Base-by-base conservation (phyloP, 192 early-diverging fungal species). In the Allomyces javanicus region DNA sequence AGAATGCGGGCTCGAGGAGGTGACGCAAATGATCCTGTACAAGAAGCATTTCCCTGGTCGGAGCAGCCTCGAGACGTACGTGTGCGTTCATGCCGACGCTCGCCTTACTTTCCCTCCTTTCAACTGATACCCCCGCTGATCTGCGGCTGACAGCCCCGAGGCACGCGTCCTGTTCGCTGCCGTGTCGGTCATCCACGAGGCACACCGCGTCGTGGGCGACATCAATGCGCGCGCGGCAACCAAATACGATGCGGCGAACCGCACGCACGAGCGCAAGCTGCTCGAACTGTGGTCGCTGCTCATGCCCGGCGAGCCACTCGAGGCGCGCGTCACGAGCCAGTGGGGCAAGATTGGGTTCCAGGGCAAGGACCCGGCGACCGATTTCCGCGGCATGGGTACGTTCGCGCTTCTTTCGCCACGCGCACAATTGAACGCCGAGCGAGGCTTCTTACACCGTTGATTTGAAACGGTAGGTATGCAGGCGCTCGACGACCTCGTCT, bases 271-370 rank as follows among this genome's bases (percentile, higher is more conserved):
- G 64, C 67, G 74, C 62, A 82, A 82, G 62, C 71, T 90, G 44
- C 55, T 79, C 24, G 72, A 83, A 78, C 70, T 90, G 12, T 90
- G 86, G 86, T 72, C 77, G 7, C 63, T 77, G 24, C 65, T 88
- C 27, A 81, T 77, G 73, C 86, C 83, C 3, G 66, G 78, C 23
- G 76, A 80, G 27, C 64, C 72, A 25, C 68, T 86, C 24, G 66
- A 69, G 9, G 45, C 65, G 19, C 69, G 87, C 22, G 69, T 74
- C 24, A 76, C 82, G 9, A 68, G 77, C 65, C 86, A 89, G 67
- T 90, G 87, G 88, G 74, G 74, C 25, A 74, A 81, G 71, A 83
- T 92, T 72, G 90, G 90, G 0, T 92, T 92, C 67, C 90, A 92
- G 71, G 90, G 89, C 55, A 79, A 74, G 22, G 87, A 90, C 68